A percentile compares a stretch with the other conserved stretches of the same genome.
phyloP scores from a whole-genome alignment of 148 eudicot genomes.

The Vaccinium corymbosum region DNA sequence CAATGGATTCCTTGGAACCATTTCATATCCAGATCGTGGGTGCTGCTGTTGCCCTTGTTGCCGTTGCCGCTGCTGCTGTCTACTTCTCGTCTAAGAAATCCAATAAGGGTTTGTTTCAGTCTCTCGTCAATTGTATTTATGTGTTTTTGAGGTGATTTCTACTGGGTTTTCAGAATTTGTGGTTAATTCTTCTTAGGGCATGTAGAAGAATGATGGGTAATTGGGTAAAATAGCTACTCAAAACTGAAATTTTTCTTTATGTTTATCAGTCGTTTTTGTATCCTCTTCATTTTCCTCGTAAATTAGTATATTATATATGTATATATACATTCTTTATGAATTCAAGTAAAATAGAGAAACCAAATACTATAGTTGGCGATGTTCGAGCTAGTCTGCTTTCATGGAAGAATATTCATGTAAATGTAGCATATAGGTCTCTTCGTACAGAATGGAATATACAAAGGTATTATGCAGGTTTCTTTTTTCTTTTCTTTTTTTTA shows the following conservation, averaged over 20 bases:
- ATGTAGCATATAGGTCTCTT: too few species aligned
- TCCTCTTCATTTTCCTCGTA: neutral
- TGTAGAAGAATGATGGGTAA: neutral
- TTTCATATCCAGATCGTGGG: conserved; percentile 58
- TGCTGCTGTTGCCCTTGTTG: conserved; percentile 60
- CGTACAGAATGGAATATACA: too few species aligned
- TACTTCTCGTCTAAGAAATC: conserved; percentile 54
- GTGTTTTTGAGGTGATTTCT: neutral
- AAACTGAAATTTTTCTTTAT: neutral
- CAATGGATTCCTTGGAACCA: conserved; percentile 55
- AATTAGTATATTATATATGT: too few species aligned
- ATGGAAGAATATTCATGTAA: too few species aligned
- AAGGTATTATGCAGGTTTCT: too few species aligned
- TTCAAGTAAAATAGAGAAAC: neutral
- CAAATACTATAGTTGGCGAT: too few species aligned
- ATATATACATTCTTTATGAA: neutral
- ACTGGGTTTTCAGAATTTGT: neutral
- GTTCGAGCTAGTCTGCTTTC: too few species aligned
- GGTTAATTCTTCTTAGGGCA: neutral
- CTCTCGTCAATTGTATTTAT: neutral
- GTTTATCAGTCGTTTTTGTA: neutral
- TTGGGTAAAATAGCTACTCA: neutral
- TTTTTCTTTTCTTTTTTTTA: too few species aligned
- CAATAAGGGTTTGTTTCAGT: conserved; percentile 43
- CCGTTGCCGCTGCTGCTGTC: conserved; percentile 52